Base-by-base conservation (phyloP, 257 asterid species). In the Fraxinus americana region DNA sequence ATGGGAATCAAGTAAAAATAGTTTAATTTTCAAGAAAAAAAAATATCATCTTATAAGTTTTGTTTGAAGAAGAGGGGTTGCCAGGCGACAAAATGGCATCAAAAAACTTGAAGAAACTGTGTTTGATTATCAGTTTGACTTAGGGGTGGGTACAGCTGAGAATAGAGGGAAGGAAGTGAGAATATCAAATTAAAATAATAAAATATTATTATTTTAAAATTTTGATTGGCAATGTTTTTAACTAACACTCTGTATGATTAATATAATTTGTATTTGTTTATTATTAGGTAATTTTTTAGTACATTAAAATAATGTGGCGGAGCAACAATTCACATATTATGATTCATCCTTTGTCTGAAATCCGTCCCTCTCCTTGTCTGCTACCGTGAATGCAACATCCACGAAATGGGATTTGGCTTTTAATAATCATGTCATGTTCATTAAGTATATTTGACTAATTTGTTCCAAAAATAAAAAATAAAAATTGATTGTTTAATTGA, bases 291-390 rank as follows among this genome's bases (percentile, higher is more conserved):
- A 65, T 69, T 57, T 76, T 71, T 27, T 54, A 27, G 69, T 25
- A 38, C 35, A 41, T 74, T 86, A 67, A 79, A 88, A 79, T 84
- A 78, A 82, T 63, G 27, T 82, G 89, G 90, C 84, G 92, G 96
- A 88, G 88, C 90, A 73, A 73, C 88, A 92, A 77, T 87, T 75
- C 78, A 61, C 50, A 70, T 77, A 75, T 82, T 79, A 41, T 74
- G 78, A 76, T 78, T 78, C 81, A 78, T 80, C 66, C 48, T 67
- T 77, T 81, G 83, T 75, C 77, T 39, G 14, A 83, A 85, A 70
- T 87, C 84, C 83, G 90, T 86, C 91, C 77, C 71, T 83, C 77
- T 75, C 82, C 67, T 89, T 91, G 95, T 87, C 95, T 74, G 65
- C 82, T 87, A 73, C 89, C 83, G 67, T 71, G 74, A 76, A 72